phyloP scores from a whole-genome alignment of 1,284 basidiomycete genomes.

The Leccinum pachyderme region DNA sequence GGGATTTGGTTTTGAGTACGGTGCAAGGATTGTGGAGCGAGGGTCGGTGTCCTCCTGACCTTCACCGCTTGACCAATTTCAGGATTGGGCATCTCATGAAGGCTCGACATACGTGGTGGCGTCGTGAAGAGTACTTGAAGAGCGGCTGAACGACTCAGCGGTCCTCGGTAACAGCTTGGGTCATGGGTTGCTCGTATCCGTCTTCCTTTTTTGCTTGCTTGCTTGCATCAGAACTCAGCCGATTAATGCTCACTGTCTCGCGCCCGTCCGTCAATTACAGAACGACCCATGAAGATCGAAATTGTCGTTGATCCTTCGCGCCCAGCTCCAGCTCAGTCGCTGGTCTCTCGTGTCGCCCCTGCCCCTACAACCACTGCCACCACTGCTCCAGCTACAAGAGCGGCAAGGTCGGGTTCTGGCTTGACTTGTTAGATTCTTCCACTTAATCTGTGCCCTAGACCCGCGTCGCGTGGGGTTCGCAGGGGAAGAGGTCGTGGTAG shows the following conservation, averaged over 20 bases:
- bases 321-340: slow-evolving; percentile 57
- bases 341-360: slow-evolving; percentile 71
- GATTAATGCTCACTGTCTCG: slow-evolving; percentile 52
- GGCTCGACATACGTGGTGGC: slow-evolving; percentile 21
- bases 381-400: slow-evolving; percentile 30
- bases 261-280: slow-evolving; percentile 50
- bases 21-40: slow-evolving; percentile 35
- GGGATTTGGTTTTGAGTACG: slow-evolving; percentile 34
- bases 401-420: slow-evolving; percentile 44
- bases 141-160: slow-evolving; percentile 40
- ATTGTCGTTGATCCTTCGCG: slow-evolving; percentile 88
- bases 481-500: slow-evolving; percentile 55
- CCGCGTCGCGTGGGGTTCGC: slow-evolving; percentile 46
- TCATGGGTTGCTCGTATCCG: slow-evolving; percentile 34
- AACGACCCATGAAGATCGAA: slow-evolving; percentile 98
- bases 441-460: slow-evolving; percentile 16
- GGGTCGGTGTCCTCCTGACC: slow-evolving; percentile 27
- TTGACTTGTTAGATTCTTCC: slow-evolving; percentile 2
- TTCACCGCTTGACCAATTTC: slow-evolving; percentile 37
- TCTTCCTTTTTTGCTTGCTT: slow-evolving; percentile 43
- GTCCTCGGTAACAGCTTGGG: slow-evolving; percentile 41
- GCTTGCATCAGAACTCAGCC: slow-evolving; percentile 53
- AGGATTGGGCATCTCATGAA: slow-evolving; percentile 32
- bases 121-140: slow-evolving; percentile 33
- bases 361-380: slow-evolving; percentile 36